Evolutionary conservation across 257 asterid species (phyloP).

Genomic region (Oldenlandia corymbosa): DNA sequence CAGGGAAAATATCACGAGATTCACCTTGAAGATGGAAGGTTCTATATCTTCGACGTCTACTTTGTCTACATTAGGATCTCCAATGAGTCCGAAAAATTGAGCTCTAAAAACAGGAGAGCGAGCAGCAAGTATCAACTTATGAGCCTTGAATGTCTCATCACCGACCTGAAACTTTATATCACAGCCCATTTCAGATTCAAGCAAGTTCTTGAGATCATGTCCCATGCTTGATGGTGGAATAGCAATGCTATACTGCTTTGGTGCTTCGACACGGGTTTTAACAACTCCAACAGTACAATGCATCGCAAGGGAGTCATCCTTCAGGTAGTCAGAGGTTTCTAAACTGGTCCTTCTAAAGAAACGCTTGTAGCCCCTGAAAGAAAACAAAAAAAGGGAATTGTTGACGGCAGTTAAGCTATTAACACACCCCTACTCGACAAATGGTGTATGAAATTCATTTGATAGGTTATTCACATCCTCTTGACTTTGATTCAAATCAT

Average conservation of each 20-base stretch:
- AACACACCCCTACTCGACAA: background rate
- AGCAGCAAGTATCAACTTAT: constrained; percentile 83
- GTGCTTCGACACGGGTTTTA: constrained; percentile 84
- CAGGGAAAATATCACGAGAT: background rate
- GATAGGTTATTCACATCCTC: background rate
- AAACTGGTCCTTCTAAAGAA: constrained; percentile 67
- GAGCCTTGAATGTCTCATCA: constrained; percentile 77
- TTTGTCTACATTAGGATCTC: constrained; percentile 52
- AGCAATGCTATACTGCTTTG: constrained; percentile 45
- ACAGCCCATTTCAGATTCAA: constrained; percentile 64
- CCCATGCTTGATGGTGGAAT: constrained; percentile 89
- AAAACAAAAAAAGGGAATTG: constrained; percentile 22
- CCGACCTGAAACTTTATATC: constrained; percentile 73
- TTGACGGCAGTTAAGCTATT: background rate
- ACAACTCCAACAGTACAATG: constrained; percentile 94
- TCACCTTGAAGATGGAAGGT: constrained; percentile 78
- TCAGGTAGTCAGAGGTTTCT: constrained; percentile 81
- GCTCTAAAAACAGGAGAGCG: constrained; percentile 96
- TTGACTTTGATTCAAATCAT: background rate
- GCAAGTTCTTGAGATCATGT: constrained; percentile 53
- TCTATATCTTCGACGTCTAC: constrained; percentile 76
- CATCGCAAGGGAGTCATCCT: constrained; percentile 83
- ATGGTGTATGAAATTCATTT: background rate
- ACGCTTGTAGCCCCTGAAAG: constrained; percentile 86
- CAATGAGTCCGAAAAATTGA: constrained; percentile 80